Base-by-base conservation (phyloP, 2,329 filamentous ascomycete species). In the Epichloe sibirici region DNA sequence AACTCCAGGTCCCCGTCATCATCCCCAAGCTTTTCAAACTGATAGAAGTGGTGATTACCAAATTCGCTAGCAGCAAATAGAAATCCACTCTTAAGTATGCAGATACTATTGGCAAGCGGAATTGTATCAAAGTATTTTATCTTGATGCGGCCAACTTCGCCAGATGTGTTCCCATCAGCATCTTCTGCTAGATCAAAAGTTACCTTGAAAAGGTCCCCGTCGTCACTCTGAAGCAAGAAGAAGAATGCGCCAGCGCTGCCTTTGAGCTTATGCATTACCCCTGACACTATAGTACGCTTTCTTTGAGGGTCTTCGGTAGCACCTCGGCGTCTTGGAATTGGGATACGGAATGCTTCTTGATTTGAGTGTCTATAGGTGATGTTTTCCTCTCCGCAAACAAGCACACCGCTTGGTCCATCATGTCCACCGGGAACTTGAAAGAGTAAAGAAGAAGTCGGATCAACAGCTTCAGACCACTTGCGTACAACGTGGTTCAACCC, bases 71-170 rank as follows among this genome's bases (percentile, higher is more conserved):
- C 89, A 49, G 91, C 86, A 63, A 91, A 98, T 12, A 98, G 77
- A 65, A 95, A 98, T 31, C 93, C 93, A 58, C 90, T 95, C 71
- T 95, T 95, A 58, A 98, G 70, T 59, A 98, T 95, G 66, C 90
- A 89, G 45, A 98, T 78, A 63, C 81, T 94, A 0, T 86, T 84
- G 0, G 90, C 89, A 38, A 95, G 76, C 0, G 93, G 91, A 4
- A 96, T 86, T 0, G 93, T 98, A 63, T 98, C 93, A 61, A 97
- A 98, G 69, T 97, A 98, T 66, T 96, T 96, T 70, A 98, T 88
- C 67, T 88, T 93, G 53, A 98, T 73, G 53, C 83, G 78, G 61
- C 79, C 80, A 2, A 97, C 90, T 63, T 93, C 87, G 31, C 86
- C 86, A 0, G 87, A 91, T 1, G 84, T 74, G 55, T 88, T 83